phyloP scores from a whole-genome alignment of 192 early-diverging fungal species.

The Umbelopsis isabellina region DNA sequence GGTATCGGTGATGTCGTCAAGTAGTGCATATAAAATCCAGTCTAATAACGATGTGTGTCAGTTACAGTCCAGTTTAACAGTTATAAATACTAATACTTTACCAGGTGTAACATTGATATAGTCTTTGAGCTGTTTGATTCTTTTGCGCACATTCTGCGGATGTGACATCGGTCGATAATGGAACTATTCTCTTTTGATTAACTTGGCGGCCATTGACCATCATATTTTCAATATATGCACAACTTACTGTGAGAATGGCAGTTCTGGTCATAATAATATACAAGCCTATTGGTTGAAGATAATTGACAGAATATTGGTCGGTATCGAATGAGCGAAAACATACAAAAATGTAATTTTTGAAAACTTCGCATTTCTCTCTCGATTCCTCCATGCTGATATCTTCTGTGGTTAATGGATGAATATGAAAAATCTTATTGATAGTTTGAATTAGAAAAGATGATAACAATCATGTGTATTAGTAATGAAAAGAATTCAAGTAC shows the following conservation, averaged over 20 bases:
- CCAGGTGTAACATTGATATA: slow-evolving; percentile 86
- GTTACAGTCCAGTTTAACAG: slow-evolving; percentile 1
- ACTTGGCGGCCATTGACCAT: too few species aligned
- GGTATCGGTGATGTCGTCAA: slow-evolving; percentile 94
- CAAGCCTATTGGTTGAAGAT: slow-evolving; percentile 68
- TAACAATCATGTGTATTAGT: not conserved
- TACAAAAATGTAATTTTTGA: slow-evolving; percentile 89
- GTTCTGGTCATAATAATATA: slow-evolving; percentile 71
- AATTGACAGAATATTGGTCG: slow-evolving; percentile 62
- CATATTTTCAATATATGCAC: not conserved
- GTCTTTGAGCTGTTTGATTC: slow-evolving; percentile 83
- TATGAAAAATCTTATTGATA: slow-evolving; percentile 56
- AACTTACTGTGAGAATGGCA: slow-evolving; percentile 66
- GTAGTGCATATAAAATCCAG: slow-evolving; percentile 95
- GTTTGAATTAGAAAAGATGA: not conserved
- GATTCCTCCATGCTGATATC: slow-evolving; percentile 87
- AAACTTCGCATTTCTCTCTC: slow-evolving; percentile 95
- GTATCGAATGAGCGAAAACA: slow-evolving; percentile 80
- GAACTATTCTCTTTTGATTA: slow-evolving; percentile 56
- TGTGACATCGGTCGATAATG: slow-evolving; percentile 81
- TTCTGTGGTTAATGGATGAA: slow-evolving; percentile 83
- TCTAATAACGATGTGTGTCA: slow-evolving; percentile 52
- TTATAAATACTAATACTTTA: slow-evolving; percentile 27
- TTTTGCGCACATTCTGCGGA: slow-evolving; percentile 80
- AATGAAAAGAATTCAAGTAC: slow-evolving; percentile 23